Base-by-base conservation (phyloP, 2,329 filamentous ascomycete species). In the Mariannaea elegans region DNA sequence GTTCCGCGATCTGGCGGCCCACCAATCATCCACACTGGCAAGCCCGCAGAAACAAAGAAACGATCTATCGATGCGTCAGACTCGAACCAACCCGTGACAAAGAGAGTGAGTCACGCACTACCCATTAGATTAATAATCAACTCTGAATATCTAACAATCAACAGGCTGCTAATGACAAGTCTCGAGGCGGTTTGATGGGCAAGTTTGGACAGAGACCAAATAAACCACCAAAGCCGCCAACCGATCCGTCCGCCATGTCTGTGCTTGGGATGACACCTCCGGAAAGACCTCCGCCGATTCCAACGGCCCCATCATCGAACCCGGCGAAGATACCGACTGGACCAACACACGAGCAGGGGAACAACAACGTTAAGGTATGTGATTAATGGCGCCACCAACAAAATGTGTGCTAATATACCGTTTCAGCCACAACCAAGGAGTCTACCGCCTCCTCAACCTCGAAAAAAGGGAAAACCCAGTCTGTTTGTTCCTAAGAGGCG, bases 171-270 rank as follows among this genome's bases (percentile, higher is more conserved):
- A 71, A 60, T 58, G 72, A 72, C 54, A 72, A 59, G 44, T 48
- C 70, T 18, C 73, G 75, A 34, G 67, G 72, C 24, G 73, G 74
- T 2, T 65, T 78, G 2, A 66, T 74, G 69, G 69, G 73, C 64
- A 78, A 78, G 54, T 78, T 78, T 61, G 72, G 72, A 18, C 67
- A 71, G 50, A 77, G 68, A 56, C 67, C 73, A 13, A 65, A 51
- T 49, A 63, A 67, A 36, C 66, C 67, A 8, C 59, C 66, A 4
- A 72, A 72, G 55, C 65, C 69, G n/a, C 75, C 76, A n/a, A 74
- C 72, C 24, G 83, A 85, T 53, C 82, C 82, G 2, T 82, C 82
- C 2, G 83, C 82, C 16, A 82, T 84, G 81, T 78, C 81, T 56
- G 79, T 82, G 18, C 73, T 85, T 44, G 82, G 82, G 7, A 71